Percentiles rank a stretch among this genome's conserved stretches.
Evolutionary conservation across 352 stramenopile genomes (phyloP).

Genomic region (Pythium folliculosum): DNA sequence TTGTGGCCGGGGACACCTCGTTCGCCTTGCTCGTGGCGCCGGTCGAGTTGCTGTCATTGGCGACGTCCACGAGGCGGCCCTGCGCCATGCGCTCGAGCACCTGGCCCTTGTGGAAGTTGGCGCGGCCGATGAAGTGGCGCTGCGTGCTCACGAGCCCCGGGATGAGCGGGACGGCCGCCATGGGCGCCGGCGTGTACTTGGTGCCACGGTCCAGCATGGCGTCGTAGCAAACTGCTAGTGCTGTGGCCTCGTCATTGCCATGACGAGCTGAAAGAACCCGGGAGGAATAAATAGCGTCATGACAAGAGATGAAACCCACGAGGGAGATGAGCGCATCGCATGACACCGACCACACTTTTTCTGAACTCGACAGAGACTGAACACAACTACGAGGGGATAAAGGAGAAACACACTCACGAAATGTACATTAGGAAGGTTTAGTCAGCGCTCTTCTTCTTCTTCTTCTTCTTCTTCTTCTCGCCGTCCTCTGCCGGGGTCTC

Average conservation of each 20-base stretch:
- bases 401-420: constrained; percentile 20
- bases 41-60: no score
- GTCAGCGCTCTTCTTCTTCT: constrained; percentile 68
- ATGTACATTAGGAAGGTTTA: constrained; percentile 30
- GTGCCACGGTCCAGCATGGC: constrained; percentile 3
- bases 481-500: constrained; percentile 45
- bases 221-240: no score
- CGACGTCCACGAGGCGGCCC: constrained; percentile 20
- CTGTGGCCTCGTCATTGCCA: neutral
- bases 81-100: constrained; percentile 64
- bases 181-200: no score
- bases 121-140: constrained; percentile 41
- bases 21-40: no score
- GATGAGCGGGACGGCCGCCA: constrained; percentile 40
- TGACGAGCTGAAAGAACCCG: no score
- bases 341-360: no score
- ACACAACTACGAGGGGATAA: no score
- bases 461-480: constrained; percentile 81
- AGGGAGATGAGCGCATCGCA: no score
- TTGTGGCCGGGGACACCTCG: no score
- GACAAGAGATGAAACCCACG: no score
- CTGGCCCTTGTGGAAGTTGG: constrained; percentile 63
- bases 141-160: constrained; percentile 60
- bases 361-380: no score
- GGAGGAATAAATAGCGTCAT: no score